Percentiles rank a stretch among this genome's conserved stretches.
phyloP scores from a whole-genome alignment of 768 basidiomycete species.

The Lactarius sp. region DNA sequence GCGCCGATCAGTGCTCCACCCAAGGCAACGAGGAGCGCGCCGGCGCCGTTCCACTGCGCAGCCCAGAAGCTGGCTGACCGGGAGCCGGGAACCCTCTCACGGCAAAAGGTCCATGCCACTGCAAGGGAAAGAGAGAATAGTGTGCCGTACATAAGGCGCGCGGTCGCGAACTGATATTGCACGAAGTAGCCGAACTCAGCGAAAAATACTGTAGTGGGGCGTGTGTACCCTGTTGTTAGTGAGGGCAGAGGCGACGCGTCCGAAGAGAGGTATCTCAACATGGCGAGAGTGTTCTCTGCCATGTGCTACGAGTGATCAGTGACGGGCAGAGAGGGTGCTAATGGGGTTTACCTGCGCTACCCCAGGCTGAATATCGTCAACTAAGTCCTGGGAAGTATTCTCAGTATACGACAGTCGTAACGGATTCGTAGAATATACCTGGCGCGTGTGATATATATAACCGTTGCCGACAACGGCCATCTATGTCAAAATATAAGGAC shows the following conservation, averaged over 20 bases:
- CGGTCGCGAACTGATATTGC: slow-evolving; percentile 69
- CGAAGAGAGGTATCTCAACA: slow-evolving; percentile 70
- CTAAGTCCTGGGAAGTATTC: slow-evolving; percentile 49
- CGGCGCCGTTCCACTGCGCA: slow-evolving; percentile 41
- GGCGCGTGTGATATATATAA: slow-evolving; percentile 91
- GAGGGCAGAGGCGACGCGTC: slow-evolving; percentile 62
- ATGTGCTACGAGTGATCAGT: slow-evolving; percentile 56
- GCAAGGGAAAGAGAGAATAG: slow-evolving; percentile 45
- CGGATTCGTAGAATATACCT: slow-evolving; percentile 39
- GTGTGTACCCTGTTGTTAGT: slow-evolving; percentile 45
- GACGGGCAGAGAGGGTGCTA: not conserved
- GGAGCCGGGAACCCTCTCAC: slow-evolving; percentile 31
- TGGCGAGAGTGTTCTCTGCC: slow-evolving; percentile 80
- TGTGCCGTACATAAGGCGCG: slow-evolving; percentile 55
- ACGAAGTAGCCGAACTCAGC: slow-evolving; percentile 63
- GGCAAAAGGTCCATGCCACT: slow-evolving; percentile 39
- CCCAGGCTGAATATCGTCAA: slow-evolving; percentile 80
- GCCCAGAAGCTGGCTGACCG: slow-evolving; percentile 32
- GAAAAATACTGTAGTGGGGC: slow-evolving; percentile 73
- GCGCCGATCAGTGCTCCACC: slow-evolving; percentile 56
- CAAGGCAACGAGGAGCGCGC: slow-evolving; percentile 48
- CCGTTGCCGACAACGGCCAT: slow-evolving; percentile 91
- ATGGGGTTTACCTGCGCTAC: slow-evolving; percentile 48
- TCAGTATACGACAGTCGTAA: slow-evolving; percentile 4
- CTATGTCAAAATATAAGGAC: slow-evolving; percentile 34